Evolutionary conservation across 1,284 basidiomycete species (phyloP), one percentile per base, ranked within the genome.

Genomic region (Apiotrichum montevideense): DNA sequence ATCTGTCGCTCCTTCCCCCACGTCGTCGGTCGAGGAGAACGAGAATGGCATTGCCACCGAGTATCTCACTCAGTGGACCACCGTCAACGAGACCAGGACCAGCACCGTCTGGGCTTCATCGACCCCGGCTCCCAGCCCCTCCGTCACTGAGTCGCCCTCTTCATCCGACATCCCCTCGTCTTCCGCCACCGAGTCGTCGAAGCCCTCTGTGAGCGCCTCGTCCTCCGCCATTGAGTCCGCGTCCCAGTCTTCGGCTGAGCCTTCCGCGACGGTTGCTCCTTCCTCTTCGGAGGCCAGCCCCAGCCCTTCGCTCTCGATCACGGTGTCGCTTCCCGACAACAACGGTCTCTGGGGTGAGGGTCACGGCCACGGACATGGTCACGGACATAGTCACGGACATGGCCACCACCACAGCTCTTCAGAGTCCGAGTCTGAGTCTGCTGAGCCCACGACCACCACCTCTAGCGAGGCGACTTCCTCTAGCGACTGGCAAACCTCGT

Each of bases 11-110:
- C 21, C 46, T 35, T 13, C 37, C 46, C 15, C 52, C 33, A 21
- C 11, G 11, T 46, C 52, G 13, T 57, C 68, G 7, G 63, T 64
- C 9, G 50, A 47, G 2, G 63, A 66, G 57, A 68, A 69, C 59
- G 72, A 70, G 13, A 59, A 66, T 52, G 72, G 70, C 34, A 66
- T 71, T 13, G 64, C 54, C 33, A 74, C 71, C 13, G 66, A 63
- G 43, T 68, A 59, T 51, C n/a, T 63, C 21, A 74, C 72, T 9
- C 45, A 49, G 43, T 67, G 59, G 59, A 65, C 64, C 32, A 72
- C 66, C 9, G 61, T 67, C 40, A 62, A 69, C 50, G 55, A 66
- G 51, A 74, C 72, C 42, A 64, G 65, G 66, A 61, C 60, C 48
- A 29, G 33, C 10, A 51, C 54, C 6, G 14, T 47, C 14, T 44